Evolutionary conservation across 2,329 filamentous ascomycete species (phyloP).

Genomic region (Ustulina deusta): DNA sequence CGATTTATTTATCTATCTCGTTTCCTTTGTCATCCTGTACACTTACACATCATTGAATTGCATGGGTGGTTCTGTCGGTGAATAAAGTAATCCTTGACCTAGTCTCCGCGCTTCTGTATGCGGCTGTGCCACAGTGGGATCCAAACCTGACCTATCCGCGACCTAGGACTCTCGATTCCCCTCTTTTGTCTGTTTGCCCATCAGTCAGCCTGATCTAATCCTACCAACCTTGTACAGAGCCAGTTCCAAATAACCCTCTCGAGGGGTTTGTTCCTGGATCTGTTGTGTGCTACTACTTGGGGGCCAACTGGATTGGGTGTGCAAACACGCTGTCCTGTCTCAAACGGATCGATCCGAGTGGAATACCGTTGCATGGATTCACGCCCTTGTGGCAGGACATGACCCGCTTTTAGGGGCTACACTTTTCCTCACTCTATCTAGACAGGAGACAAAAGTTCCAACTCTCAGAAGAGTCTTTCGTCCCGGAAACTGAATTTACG

Average conservation of each 20-base stretch:
- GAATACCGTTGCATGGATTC: constrained; percentile 17
- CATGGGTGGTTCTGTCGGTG: constrained; percentile 41
- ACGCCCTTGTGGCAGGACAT: too few species aligned
- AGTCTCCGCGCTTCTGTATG: constrained; percentile 25
- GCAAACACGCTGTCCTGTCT: constrained; percentile 2
- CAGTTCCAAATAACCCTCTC: not conserved
- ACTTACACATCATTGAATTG: constrained; percentile 46
- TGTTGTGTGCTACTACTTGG: constrained; percentile 8
- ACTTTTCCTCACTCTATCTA: too few species aligned
- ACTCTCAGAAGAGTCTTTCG: not conserved
- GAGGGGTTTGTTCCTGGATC: constrained; percentile 12
- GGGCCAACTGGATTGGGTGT: constrained; percentile 18
- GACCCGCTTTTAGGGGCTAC: too few species aligned
- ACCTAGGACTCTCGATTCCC: constrained; percentile 28
- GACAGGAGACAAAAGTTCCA: not conserved
- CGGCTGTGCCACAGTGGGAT: constrained; percentile 31
- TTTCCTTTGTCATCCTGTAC: constrained; percentile 51
- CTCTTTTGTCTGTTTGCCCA: constrained; percentile 28
- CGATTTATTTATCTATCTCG: constrained; percentile 35
- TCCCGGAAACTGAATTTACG: too few species aligned
- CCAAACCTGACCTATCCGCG: constrained; percentile 21
- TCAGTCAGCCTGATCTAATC: constrained; percentile 26
- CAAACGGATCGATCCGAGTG: constrained; percentile 27
- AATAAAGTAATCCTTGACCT: constrained; percentile 42
- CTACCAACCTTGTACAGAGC: constrained; percentile 7